Percentiles rank a stretch among this genome's conserved stretches.
phyloP scores from a whole-genome alignment of 169 alveolate species.

The Cryptosporidium sp. region DNA sequence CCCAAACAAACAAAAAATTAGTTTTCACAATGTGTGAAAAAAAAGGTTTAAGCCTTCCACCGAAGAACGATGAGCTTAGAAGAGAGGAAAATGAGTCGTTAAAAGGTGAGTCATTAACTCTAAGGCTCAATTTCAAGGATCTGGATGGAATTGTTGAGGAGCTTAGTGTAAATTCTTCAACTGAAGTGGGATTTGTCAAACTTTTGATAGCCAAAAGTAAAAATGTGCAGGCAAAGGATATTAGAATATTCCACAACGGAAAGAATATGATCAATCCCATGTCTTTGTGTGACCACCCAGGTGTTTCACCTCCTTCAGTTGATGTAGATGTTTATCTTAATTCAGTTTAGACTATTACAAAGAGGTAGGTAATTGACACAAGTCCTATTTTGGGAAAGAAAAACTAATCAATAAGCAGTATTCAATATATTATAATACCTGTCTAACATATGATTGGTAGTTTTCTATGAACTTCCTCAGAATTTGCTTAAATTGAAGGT shows the following conservation, averaged over 20 bases:
- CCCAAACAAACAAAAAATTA: slow-evolving; percentile 3
- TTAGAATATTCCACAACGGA: slow-evolving; percentile 69
- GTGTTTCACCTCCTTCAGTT: slow-evolving; percentile 78
- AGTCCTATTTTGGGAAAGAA: not conserved
- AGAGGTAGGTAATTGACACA: not conserved
- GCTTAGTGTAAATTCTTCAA: slow-evolving; percentile 77
- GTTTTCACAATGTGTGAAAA: slow-evolving; percentile 59
- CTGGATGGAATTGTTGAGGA: slow-evolving; percentile 31
- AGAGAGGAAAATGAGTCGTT: slow-evolving; percentile 68
- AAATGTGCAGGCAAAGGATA: slow-evolving; percentile 72
- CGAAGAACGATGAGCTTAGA: slow-evolving; percentile 52
- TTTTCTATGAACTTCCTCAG: slow-evolving; percentile 37
- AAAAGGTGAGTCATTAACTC: slow-evolving; percentile 47
- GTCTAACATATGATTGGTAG: slow-evolving; percentile 69
- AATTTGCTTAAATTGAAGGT: slow-evolving; percentile 14
- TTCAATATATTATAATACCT: slow-evolving; percentile 59
- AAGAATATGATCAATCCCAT: slow-evolving; percentile 78
- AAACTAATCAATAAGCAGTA: slow-evolving; percentile 12
- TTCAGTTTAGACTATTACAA: not conserved
- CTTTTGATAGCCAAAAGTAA: slow-evolving; percentile 76
- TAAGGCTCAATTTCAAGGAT: slow-evolving; percentile 48
- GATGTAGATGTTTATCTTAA: slow-evolving; percentile 73
- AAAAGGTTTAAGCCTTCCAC: slow-evolving; percentile 72
- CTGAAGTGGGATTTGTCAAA: slow-evolving; percentile 82
- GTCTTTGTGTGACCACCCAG: slow-evolving; percentile 80